These are phyloP conservation scores for Chytriomyces hyalinus DNA, from an alignment of 192 early-diverging fungal genomes.

Conservation along the genomic window DNA sequence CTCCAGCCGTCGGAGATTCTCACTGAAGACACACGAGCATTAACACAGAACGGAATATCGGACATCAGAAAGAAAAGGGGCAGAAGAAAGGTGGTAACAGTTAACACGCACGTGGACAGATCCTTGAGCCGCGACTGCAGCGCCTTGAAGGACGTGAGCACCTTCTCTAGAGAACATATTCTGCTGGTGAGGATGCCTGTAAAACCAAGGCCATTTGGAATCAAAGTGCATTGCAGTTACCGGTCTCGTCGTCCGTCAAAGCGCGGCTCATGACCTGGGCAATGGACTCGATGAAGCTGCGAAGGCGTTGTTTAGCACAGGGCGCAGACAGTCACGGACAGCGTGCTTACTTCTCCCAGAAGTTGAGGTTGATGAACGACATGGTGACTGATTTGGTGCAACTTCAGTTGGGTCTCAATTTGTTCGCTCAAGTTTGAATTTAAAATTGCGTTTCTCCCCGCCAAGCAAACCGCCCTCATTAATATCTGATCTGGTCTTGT, in stretches of 20 bases:
- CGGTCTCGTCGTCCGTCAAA: slow-evolving; percentile 45
- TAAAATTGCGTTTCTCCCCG: not conserved
- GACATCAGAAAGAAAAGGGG: too few relatives aligned
- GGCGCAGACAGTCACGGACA: not conserved
- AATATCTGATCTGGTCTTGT: not conserved
- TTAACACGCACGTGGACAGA: slow-evolving; percentile 36
- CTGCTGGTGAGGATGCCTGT: not conserved
- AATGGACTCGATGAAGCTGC: slow-evolving; percentile 37
- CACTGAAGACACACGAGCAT: slow-evolving; percentile 2
- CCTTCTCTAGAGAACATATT: slow-evolving; percentile 17
- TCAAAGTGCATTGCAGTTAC: not conserved
- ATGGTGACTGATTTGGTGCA: not conserved
- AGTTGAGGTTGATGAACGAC: slow-evolving; percentile 21
- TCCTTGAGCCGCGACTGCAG: slow-evolving; percentile 40
- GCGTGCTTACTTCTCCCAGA: slow-evolving; percentile 21
- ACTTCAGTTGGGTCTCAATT: not conserved
- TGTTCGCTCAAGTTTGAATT: not conserved
- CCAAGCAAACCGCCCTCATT: not conserved
- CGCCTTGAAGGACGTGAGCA: slow-evolving; percentile 38
- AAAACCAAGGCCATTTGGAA: not conserved
- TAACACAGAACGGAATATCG: too few relatives aligned
- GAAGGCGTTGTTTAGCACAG: not conserved
- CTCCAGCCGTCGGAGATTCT: slow-evolving; percentile 37
- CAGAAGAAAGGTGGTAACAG: too few relatives aligned
- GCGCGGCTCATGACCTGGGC: slow-evolving; percentile 43